Conservation (phyloP, 2,329 filamentous ascomycete species). For the Colletotrichum musicola region DNA sequence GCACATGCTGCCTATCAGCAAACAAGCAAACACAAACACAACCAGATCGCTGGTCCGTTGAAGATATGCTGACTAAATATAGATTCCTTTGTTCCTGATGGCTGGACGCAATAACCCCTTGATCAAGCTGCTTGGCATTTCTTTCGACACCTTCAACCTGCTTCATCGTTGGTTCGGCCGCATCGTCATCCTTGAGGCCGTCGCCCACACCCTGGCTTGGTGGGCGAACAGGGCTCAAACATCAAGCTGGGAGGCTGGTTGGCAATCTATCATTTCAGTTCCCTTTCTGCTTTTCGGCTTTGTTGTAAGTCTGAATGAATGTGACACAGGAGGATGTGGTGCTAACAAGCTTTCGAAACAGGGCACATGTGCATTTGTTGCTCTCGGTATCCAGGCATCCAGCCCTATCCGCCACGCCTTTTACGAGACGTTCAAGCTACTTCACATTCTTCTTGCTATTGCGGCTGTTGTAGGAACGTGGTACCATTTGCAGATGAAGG, state of each 20-base stretch:
- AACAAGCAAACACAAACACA: constrained; percentile 1
- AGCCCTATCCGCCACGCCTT: constrained; percentile 81
- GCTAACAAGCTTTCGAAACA: constrained; percentile 45
- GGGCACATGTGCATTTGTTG: constrained; percentile 71
- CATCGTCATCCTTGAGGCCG: constrained; percentile 77
- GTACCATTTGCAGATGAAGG: constrained; percentile 72
- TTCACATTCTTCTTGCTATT: constrained; percentile 76
- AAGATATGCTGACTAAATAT: constrained; percentile 25
- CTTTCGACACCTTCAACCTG: constrained; percentile 86
- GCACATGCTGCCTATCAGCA: background rate
- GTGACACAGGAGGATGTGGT: constrained; percentile 26
- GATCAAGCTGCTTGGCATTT: constrained; percentile 77
- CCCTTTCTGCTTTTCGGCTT: constrained; percentile 72
- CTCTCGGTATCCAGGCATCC: constrained; percentile 75
- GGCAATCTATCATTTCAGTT: constrained; percentile 50
- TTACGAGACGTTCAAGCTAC: constrained; percentile 81
- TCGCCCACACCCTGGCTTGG: constrained; percentile 75
- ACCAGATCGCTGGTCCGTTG: background rate
- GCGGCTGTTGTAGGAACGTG: constrained; percentile 73
- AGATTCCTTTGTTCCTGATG: constrained; percentile 78
- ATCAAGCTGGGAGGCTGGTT: constrained; percentile 62
- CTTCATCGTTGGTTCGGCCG: constrained; percentile 85
- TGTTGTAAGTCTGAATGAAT: constrained; percentile 61
- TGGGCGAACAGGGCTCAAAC: constrained; percentile 56
- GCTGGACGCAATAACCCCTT: constrained; percentile 84